phyloP scores from a whole-genome alignment of 768 basidiomycete species.

The Boletus barrowsii region DNA sequence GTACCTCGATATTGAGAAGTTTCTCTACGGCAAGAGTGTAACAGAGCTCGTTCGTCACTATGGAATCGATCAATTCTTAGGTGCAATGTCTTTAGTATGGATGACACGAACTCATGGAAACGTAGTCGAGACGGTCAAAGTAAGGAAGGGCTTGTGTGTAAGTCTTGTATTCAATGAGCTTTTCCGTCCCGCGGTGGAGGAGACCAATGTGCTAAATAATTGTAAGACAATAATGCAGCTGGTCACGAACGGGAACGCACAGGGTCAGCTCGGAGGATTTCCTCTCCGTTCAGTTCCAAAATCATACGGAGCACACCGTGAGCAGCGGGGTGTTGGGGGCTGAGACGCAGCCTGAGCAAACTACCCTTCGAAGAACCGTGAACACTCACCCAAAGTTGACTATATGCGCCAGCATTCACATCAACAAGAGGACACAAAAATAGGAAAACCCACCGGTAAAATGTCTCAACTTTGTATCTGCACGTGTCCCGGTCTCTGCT shows the following conservation, averaged over 20 bases:
- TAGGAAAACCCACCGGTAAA: slow-evolving; percentile 70
- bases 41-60: slow-evolving; percentile 98
- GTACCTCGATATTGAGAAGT: slow-evolving; percentile 93
- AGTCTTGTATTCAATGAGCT: slow-evolving; percentile 98
- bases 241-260: slow-evolving; percentile 36
- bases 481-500: slow-evolving; percentile 64
- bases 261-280: slow-evolving; percentile 83
- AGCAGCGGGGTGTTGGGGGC: slow-evolving; percentile 95
- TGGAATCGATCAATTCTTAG: slow-evolving; percentile 4
- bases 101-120: slow-evolving; percentile 87
- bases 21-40: slow-evolving; percentile 98
- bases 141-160: slow-evolving; percentile 97
- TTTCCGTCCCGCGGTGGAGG: slow-evolving; percentile 96
- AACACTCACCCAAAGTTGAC: slow-evolving; percentile 85
- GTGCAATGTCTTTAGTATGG: neutral
- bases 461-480: slow-evolving; percentile 83
- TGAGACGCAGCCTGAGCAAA: neutral
- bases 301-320: slow-evolving; percentile 98
- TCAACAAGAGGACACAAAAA: slow-evolving; percentile 1
- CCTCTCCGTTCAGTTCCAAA: slow-evolving; percentile 95
- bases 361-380: neutral
- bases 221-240: slow-evolving; percentile 2
- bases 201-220: slow-evolving; percentile 82
- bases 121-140: slow-evolving; percentile 98
- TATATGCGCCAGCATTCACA: slow-evolving; percentile 29